These are phyloP conservation scores for Tuctoria greenei DNA, from an alignment of 176 grass and related monocot species.

Conservation along the genomic window DNA sequence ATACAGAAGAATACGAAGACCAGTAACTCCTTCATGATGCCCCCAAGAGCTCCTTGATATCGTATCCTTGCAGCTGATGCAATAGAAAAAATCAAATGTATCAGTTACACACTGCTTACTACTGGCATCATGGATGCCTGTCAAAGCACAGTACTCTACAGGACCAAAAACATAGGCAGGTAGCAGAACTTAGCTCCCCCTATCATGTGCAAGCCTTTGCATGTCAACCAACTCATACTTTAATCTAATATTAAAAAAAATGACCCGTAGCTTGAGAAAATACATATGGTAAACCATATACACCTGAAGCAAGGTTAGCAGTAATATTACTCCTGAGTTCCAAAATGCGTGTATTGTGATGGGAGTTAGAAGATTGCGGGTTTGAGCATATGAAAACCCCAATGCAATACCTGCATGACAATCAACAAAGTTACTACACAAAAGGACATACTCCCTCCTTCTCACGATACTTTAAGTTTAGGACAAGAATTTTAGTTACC, in stretches of 20 bases:
- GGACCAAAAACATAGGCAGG: neutral
- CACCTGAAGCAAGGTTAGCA: slow-evolving; percentile 98
- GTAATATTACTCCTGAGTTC: slow-evolving; percentile 85
- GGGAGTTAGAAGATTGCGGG: slow-evolving; percentile 81
- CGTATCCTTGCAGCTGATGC: slow-evolving; percentile 86
- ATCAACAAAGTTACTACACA: neutral
- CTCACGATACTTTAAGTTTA: too few relatives aligned
- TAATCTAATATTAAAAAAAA: neutral
- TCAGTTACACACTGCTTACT: slow-evolving; percentile 1
- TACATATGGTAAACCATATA: neutral
- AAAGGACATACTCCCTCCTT: neutral
- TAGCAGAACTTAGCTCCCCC: neutral
- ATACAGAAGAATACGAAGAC: neutral
- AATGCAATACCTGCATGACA: slow-evolving; percentile 64
- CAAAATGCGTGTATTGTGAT: slow-evolving; percentile 91
- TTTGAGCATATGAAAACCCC: slow-evolving; percentile 95
- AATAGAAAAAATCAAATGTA: slow-evolving; percentile 17
- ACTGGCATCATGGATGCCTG: neutral
- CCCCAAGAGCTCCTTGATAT: slow-evolving; percentile 89
- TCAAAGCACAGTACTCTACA: neutral
- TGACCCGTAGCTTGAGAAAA: slow-evolving; percentile 5
- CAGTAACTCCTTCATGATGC: slow-evolving; percentile 48
- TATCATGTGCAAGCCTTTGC: slow-evolving; percentile 10
- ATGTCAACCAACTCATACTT: slow-evolving; percentile 7
- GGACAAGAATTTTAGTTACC: slow-evolving; percentile 50